These are phyloP conservation scores for Leucaena leucocephala DNA, from an alignment of 306 rosid species.

Conservation along the genomic window DNA sequence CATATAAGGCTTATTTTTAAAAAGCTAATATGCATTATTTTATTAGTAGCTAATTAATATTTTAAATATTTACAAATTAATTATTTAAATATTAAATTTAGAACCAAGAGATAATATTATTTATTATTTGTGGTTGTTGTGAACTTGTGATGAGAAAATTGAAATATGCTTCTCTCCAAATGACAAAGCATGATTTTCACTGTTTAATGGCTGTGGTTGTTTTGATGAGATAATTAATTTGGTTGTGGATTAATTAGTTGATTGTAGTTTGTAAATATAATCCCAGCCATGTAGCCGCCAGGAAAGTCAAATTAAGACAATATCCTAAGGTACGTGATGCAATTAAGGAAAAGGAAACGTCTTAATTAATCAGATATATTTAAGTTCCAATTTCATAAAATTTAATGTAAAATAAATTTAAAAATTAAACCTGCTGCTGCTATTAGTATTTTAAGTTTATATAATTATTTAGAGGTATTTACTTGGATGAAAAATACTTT, in stretches of 20 bases:
- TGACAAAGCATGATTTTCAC: not conserved
- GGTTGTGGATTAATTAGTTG: not conserved
- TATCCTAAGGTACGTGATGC: not conserved
- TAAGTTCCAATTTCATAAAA: not conserved
- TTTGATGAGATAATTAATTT: not conserved
- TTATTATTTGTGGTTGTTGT: too few relatives aligned
- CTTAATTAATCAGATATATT: not conserved
- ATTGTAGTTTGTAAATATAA: not conserved
- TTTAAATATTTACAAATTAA: too few relatives aligned
- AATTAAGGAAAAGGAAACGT: not conserved
- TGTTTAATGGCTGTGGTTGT: not conserved
- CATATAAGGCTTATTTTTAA: too few relatives aligned
- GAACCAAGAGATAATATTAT: too few relatives aligned
- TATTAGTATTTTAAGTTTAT: not conserved
- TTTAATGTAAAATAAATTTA: not conserved
- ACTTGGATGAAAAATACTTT: not conserved
- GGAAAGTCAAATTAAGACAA: not conserved
- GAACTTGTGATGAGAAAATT: too few relatives aligned
- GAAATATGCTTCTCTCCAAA: too few relatives aligned
- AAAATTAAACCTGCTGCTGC: not conserved
- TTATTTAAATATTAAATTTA: too few relatives aligned
- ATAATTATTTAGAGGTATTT: not conserved
- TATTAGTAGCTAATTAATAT: too few relatives aligned
- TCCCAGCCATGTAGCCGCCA: not conserved
- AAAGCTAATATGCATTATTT: too few relatives aligned